Percentiles rank a stretch among this genome's conserved stretches.
Evolutionary conservation across 306 rosid genomes (phyloP).

Genomic region (Mimosa bimucronata): DNA sequence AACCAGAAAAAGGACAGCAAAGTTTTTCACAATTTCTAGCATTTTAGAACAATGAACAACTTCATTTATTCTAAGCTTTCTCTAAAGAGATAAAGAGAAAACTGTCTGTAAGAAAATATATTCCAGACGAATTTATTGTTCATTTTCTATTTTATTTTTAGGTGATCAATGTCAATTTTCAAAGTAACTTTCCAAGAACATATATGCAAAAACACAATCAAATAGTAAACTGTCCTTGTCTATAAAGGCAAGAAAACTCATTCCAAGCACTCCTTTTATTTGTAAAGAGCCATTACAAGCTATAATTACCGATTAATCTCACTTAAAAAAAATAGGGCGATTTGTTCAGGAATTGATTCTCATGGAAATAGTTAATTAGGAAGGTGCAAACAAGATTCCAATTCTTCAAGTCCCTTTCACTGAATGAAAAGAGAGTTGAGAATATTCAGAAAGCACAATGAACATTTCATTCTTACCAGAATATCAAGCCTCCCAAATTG

Average conservation of each 20-base stretch:
- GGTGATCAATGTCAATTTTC: background rate
- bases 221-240: background rate
- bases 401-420: background rate
- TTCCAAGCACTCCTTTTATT: background rate
- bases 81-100: background rate
- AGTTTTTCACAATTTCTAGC: background rate
- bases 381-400: background rate
- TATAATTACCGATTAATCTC: background rate
- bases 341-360: background rate
- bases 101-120: no score
- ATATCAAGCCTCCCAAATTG: constrained; percentile 54
- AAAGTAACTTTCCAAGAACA: background rate
- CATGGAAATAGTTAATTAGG: background rate
- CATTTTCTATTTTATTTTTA: no score
- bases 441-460: constrained; percentile 8
- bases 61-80: background rate
- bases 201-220: background rate
- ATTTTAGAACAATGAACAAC: background rate
- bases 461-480: constrained; percentile 38
- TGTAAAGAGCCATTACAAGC: background rate
- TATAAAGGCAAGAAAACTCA: background rate
- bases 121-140: no score
- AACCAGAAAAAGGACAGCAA: background rate
- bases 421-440: background rate
- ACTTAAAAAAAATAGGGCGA: background rate